Percentiles rank a stretch among this genome's conserved stretches.
These are phyloP conservation scores for Pinus albicaulis DNA, from an alignment of 75 land plant species.

Conservation along the genomic window DNA sequence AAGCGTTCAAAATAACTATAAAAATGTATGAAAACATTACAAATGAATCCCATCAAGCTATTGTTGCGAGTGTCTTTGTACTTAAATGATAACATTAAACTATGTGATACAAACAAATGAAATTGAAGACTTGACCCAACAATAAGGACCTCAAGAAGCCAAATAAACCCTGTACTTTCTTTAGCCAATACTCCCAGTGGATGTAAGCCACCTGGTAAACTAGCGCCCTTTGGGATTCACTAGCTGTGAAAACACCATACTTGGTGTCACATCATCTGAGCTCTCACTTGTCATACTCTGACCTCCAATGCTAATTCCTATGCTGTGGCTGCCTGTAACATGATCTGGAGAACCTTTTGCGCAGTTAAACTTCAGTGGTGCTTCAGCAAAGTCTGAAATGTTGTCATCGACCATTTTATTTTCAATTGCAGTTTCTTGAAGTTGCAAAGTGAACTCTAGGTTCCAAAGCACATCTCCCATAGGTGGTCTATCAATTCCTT, in stretches of 20 bases:
- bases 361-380: not conserved
- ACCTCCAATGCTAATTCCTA: not conserved
- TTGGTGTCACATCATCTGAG: not conserved
- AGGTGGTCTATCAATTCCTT: conserved; percentile 26
- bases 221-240: not conserved
- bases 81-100: not conserved
- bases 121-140: not conserved
- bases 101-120: not conserved
- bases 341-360: not conserved
- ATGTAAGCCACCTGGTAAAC: not conserved
- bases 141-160: not conserved
- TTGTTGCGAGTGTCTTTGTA: not conserved
- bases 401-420: not conserved
- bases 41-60: not conserved
- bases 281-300: not conserved
- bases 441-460: conserved; percentile 18
- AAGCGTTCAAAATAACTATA: not conserved
- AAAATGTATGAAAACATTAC: not conserved
- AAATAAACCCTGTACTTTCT: not conserved
- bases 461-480: conserved; percentile 44
- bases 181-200: not conserved
- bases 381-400: not conserved
- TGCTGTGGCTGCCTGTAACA: not conserved
- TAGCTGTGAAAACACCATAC: conserved; percentile 3
- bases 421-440: conserved; percentile 11